Evolutionary conservation across 208 protist genomes (phyloP).

Genomic region (Tritrichomonas foetus): DNA sequence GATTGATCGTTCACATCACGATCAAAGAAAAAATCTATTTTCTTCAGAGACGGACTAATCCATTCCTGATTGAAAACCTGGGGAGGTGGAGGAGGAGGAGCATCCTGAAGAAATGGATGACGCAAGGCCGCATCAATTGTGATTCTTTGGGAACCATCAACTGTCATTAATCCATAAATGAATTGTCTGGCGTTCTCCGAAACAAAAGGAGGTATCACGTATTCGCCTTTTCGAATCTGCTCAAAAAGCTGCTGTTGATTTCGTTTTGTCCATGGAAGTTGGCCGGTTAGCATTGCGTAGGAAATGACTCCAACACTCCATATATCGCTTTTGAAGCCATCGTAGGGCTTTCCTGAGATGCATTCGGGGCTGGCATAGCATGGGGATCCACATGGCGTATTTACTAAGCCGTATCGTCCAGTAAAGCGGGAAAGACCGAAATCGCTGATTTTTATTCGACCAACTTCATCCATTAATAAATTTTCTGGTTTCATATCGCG

Average conservation of each 20-base stretch:
- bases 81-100: too few relatives aligned
- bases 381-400: not conserved
- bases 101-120: not conserved
- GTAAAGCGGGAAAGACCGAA: not conserved
- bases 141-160: not conserved
- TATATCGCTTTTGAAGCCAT: not conserved
- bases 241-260: not conserved
- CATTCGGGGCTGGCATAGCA: not conserved
- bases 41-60: too few relatives aligned
- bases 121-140: not conserved
- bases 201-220: not conserved
- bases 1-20: too few relatives aligned
- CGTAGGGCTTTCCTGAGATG: not conserved
- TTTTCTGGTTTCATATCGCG: conserved; percentile 34
- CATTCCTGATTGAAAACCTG: too few relatives aligned
- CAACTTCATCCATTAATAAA: not conserved
- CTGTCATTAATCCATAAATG: not conserved
- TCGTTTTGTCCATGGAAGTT: too few relatives aligned
- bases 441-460: not conserved
- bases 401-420: not conserved
- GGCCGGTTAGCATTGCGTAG: too few relatives aligned
- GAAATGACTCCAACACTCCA: too few relatives aligned
- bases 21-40: too few relatives aligned
- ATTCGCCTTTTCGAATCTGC: not conserved
- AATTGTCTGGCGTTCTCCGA: not conserved